Evolutionary conservation across 2,329 filamentous ascomycete species (phyloP), one percentile per base, ranked within the genome.

Genomic region (Fusarium solani-melongenae): DNA sequence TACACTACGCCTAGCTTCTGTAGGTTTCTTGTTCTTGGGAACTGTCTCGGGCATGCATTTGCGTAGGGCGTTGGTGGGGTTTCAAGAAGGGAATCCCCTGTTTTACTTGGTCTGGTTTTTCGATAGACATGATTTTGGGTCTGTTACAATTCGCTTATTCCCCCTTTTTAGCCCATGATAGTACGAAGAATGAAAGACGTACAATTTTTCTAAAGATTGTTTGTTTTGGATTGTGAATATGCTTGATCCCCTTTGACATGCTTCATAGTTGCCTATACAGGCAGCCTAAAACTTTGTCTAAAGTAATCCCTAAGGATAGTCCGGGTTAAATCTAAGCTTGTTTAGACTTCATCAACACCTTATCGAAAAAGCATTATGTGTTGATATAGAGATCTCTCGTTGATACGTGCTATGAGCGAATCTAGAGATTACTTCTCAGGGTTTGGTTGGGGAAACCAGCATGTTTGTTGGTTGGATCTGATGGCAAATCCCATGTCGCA

Each of bases 61-160:
- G 69, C 69, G 74, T 75, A 66, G 69, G 76, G 76, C 76, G 76
- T 78, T 78, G 69, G 70, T 41, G 76, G 76, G 74, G 74, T 76
- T 76, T 65, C 56, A 57, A 76, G 66, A 66, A 68, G 53, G 64
- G 65, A 53, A 69, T 70, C 51, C 49, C 64, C 41, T 59, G 24
- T 55, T 51, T 72, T 74, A 49, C 62, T 60, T 59, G 41, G 27
- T 57, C 61, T 64, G 57, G 53, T 62, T 74, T 66, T 66, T 59
- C 24, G 33, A 57, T 57, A 57, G 53, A 57, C 53, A 57, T 57
- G 53, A 49, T 57, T 57, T 57, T 57, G 53, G 53, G 53, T 57
- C 31, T 57, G 24, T 29, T 53, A 62, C 46, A 41, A 60, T 44
- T 70, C 39, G 31, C 65, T 74, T 70, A 66, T 67, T 62, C 59